A percentile compares a stretch with the other conserved stretches of the same genome.
phyloP scores from a whole-genome alignment of 257 asterid genomes.

The Solanum chmielewskii region DNA sequence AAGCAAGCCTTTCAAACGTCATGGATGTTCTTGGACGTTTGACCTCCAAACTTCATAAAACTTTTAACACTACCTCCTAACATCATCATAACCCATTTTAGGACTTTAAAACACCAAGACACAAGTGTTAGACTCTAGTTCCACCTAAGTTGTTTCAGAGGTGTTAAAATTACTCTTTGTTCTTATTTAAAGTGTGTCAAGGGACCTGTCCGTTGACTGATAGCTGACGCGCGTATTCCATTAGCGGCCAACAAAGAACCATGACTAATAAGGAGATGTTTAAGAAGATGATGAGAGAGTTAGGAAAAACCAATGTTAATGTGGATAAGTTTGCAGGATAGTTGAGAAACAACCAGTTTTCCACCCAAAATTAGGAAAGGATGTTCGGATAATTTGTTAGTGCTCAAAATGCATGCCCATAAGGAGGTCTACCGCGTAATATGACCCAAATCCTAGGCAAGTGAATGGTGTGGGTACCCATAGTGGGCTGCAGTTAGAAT shows the following conservation, averaged over 20 bases:
- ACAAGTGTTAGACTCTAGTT: too few species aligned
- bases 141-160: too few species aligned
- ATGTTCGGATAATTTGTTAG: not conserved
- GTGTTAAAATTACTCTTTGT: too few species aligned
- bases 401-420: not conserved
- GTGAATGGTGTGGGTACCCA: not conserved
- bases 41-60: too few species aligned
- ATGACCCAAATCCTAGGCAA: not conserved
- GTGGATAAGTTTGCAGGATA: not conserved
- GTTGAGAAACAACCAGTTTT: not conserved
- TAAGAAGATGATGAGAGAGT: not conserved
- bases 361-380: not conserved
- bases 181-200: too few species aligned
- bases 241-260: not conserved
- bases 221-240: too few species aligned
- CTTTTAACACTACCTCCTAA: too few species aligned
- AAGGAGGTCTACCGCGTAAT: not conserved
- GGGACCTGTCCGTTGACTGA: too few species aligned
- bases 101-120: too few species aligned
- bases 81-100: too few species aligned
- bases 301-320: not conserved
- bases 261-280: not conserved
- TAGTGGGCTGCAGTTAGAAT: not conserved
- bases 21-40: too few species aligned
- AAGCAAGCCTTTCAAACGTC: too few species aligned